Base-by-base conservation (phyloP, 257 asterid genomes). In the Ehretia macrophylla region DNA sequence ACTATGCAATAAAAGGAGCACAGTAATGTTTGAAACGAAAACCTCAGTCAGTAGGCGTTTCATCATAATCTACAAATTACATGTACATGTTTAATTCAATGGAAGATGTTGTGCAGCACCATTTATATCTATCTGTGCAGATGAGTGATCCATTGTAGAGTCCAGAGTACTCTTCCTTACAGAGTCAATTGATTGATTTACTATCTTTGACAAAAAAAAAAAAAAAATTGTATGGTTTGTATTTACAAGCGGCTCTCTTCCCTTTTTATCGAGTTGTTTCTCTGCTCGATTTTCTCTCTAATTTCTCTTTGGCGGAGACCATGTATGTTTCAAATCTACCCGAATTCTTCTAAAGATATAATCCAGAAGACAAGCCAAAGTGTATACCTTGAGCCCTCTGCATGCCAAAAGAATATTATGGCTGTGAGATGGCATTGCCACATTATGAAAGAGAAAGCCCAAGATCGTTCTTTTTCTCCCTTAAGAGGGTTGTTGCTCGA, bases 401-500 rank as follows among this genome's bases (percentile, higher is more conserved):
- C 44, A 74, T 66, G 50, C 72, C 63, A 58, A 66, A 74, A 65
- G 37, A 62, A 68, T 35, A 3, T 18, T 23, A 68, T 4, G 68
- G 66, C 55, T 60, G 58, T 39, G 42, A 58, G 60, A 65, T n/a
- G n/a, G n/a, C n/a, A 56, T 46, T 42, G 52, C 67, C 56, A 68
- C 62, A 55, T 23, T 44, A 54, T 22, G 58, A 55, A 60, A 61
- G 60, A 54, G 52, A 53, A 70, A 63, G 51, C 58, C n/a, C 70
- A 35, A 60, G 20, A 53, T 44, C 54, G 40, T 38, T 70, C 56
- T 58, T 49, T 67, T 64, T 32, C 77, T 67, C 50, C 77, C 60
- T 79, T 75, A 72, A 59, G 69, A 73, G 45, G 16, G 47, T 57
- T 32, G 70, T 69, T 84, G 80, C 60, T 84, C 86, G 17, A 60